Percentiles rank a stretch among this genome's conserved stretches.
These are phyloP conservation scores for Paramecium caudatum DNA, from an alignment of 73 alveolate species.

Conservation along the genomic window DNA sequence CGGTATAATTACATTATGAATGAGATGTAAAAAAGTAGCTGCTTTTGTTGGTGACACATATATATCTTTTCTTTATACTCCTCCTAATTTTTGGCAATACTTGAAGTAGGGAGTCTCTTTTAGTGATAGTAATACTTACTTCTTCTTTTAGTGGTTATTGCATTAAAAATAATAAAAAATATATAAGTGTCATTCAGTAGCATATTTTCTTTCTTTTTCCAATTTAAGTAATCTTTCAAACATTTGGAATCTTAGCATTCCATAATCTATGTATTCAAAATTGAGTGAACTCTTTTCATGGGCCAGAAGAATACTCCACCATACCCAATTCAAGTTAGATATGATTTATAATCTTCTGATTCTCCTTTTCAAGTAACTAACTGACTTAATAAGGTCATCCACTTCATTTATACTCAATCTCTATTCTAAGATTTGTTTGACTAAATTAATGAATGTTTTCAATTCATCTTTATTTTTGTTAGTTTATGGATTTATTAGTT, in stretches of 20 bases:
- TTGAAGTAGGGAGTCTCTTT: constrained; percentile 57
- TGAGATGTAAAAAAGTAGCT: constrained; percentile 47
- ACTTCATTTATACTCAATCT: constrained; percentile 11
- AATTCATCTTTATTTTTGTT: constrained; percentile 43
- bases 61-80: constrained; percentile 14
- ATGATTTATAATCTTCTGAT: constrained; percentile 49
- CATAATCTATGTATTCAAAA: constrained; percentile 60
- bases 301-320: constrained; percentile 56
- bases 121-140: background rate
- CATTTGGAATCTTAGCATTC: constrained; percentile 56
- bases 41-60: constrained; percentile 64
- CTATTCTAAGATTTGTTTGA: background rate
- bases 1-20: background rate
- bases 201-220: background rate
- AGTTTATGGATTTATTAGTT: background rate
- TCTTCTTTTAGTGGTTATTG: background rate
- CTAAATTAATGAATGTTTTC: background rate
- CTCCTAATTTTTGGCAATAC: constrained; percentile 52
- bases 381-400: background rate
- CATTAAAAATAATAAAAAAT: background rate
- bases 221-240: background rate
- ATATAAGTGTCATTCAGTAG: background rate
- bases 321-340: constrained; percentile 50
- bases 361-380: constrained; percentile 37
- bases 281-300: constrained; percentile 17